phyloP scores from a whole-genome alignment of 1,284 basidiomycete species.

The Calocybe gambosa region DNA sequence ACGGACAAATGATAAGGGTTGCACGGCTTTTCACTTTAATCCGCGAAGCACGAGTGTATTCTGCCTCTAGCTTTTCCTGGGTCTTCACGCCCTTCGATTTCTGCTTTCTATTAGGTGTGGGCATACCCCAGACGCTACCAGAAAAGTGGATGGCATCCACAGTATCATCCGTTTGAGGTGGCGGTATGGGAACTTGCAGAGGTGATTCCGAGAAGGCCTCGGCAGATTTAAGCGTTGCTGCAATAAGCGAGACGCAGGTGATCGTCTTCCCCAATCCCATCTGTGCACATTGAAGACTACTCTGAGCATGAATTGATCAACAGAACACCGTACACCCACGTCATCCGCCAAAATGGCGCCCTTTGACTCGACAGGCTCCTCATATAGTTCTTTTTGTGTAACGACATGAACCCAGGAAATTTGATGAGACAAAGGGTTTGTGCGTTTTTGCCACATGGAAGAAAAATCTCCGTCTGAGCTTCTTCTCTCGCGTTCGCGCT shows the following conservation, averaged over 20 bases:
- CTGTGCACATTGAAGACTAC: slow-evolving; percentile 34
- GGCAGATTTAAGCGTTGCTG: slow-evolving; percentile 75
- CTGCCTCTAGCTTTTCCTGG: slow-evolving; percentile 63
- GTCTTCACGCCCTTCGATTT: slow-evolving; percentile 59
- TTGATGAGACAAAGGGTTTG: slow-evolving; percentile 46
- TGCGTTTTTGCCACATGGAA: slow-evolving; percentile 70
- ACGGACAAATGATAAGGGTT: slow-evolving; percentile 91
- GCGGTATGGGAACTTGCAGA: slow-evolving; percentile 38
- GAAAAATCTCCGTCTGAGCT: slow-evolving; percentile 51
- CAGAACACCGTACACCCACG: slow-evolving; percentile 46
- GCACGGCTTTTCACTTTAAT: slow-evolving; percentile 81
- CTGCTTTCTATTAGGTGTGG: slow-evolving; percentile 42
- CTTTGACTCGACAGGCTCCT: slow-evolving; percentile 73
- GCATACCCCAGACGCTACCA: slow-evolving; percentile 82
- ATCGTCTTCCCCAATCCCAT: slow-evolving; percentile 99
- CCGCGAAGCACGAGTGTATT: slow-evolving; percentile 61
- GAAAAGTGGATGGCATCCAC: slow-evolving; percentile 61
- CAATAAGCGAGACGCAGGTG: slow-evolving; percentile 87
- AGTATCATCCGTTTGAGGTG: slow-evolving; percentile 29
- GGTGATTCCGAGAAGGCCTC: slow-evolving; percentile 59
- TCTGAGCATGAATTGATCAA: background rate
- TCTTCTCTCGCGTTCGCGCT: slow-evolving; percentile 75
- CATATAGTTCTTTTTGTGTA: slow-evolving; percentile 69
- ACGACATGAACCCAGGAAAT: slow-evolving; percentile 78
- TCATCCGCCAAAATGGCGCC: slow-evolving; percentile 93